These are phyloP conservation scores for Cadophora luteo-olivacea DNA, from an alignment of 2,329 filamentous ascomycete species.

Conservation along the genomic window DNA sequence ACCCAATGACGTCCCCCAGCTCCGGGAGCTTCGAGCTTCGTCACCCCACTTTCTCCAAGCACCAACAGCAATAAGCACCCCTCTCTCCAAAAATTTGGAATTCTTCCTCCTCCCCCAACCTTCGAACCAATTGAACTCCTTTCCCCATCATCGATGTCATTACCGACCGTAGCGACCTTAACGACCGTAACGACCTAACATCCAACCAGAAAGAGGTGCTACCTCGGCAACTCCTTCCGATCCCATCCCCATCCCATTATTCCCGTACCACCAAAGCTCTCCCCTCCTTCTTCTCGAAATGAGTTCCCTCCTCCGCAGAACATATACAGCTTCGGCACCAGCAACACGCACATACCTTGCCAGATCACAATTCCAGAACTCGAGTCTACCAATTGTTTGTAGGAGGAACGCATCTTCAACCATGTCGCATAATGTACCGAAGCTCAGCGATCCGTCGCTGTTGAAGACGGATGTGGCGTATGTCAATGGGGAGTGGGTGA, in stretches of 20 bases:
- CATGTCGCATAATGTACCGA: slow-evolving; percentile 42
- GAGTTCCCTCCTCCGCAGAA: slow-evolving; percentile 37
- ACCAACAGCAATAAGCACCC: background rate
- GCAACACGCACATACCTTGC: slow-evolving; percentile 29
- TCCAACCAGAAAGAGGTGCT: background rate
- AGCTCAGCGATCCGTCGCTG: slow-evolving; percentile 81
- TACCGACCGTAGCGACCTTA: background rate
- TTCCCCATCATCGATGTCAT: slow-evolving; percentile 15
- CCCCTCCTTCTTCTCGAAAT: slow-evolving; percentile 29
- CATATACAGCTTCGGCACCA: slow-evolving; percentile 28
- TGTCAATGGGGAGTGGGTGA: slow-evolving; percentile 92
- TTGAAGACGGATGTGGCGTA: slow-evolving; percentile 84
- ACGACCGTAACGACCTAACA: background rate
- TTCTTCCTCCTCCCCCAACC: background rate
- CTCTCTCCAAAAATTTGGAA: slow-evolving; percentile 4
- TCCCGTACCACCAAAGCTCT: background rate
- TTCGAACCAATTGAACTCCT: background rate
- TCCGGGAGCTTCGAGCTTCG: background rate
- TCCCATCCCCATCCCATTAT: background rate
- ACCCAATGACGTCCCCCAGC: background rate
- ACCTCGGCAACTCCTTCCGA: background rate
- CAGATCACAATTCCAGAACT: slow-evolving; percentile 39
- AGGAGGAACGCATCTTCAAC: slow-evolving; percentile 37
- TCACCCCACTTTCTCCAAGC: slow-evolving; percentile 3
- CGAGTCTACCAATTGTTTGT: slow-evolving; percentile 36